Conservation (phyloP, 2,329 filamentous ascomycete genomes). For the Alternaria atra region DNA sequence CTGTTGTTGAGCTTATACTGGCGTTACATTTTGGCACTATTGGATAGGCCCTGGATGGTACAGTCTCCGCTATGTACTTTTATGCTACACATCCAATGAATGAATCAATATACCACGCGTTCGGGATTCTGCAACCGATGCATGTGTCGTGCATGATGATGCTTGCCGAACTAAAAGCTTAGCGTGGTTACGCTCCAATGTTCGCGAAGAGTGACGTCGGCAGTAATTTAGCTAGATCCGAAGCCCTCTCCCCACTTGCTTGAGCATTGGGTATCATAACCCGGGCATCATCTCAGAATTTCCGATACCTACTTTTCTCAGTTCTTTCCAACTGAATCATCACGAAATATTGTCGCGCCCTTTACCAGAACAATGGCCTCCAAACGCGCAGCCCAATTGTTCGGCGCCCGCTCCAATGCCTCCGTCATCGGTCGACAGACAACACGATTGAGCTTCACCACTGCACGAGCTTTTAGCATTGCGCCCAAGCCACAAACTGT, state of each 20-base stretch:
- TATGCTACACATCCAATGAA: background rate
- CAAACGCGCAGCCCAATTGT: slow-evolving; percentile 24
- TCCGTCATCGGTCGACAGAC: slow-evolving; percentile 16
- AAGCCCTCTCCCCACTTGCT: slow-evolving; percentile 20
- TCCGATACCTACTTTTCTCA: background rate
- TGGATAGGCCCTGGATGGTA: background rate
- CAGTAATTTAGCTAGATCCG: slow-evolving; percentile 29
- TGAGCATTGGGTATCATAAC: slow-evolving; percentile 1
- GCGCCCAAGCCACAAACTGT: slow-evolving; percentile 4
- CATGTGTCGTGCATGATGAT: background rate
- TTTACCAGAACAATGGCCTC: slow-evolving; percentile 27
- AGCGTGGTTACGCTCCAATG: slow-evolving; percentile 10
- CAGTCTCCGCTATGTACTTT: background rate
- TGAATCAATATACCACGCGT: background rate
- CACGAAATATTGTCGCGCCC: background rate
- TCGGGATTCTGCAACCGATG: background rate
- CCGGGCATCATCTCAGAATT: background rate
- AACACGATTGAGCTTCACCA: slow-evolving; percentile 16
- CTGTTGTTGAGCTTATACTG: background rate
- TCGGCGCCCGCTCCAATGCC: slow-evolving; percentile 20
- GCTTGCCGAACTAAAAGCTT: slow-evolving; percentile 11
- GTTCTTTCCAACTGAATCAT: background rate
- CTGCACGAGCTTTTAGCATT: slow-evolving; percentile 15
- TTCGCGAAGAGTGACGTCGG: slow-evolving; percentile 35
- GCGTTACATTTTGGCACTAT: background rate